Evolutionary conservation across 2,329 filamentous ascomycete species (phyloP).

Genomic region (Diaporthe humulicola): DNA sequence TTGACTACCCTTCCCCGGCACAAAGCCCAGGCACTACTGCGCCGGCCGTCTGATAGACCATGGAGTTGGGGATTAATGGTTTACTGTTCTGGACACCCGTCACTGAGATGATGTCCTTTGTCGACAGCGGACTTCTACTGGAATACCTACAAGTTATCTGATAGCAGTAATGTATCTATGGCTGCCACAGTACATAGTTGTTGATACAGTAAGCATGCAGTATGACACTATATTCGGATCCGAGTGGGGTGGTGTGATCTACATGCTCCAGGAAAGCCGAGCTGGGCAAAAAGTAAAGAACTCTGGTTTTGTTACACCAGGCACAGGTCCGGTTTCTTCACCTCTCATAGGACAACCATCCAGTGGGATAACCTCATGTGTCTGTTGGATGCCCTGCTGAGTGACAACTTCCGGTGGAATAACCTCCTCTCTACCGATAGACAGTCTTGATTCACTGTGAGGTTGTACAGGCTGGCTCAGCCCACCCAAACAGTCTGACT

Average conservation of each 20-base stretch:
- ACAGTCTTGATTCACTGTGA: too few relatives aligned
- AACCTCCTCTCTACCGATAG: background rate
- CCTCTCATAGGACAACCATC: too few relatives aligned
- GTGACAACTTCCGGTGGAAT: background rate
- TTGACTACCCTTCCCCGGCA: background rate
- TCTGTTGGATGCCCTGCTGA: background rate
- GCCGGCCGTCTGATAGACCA: background rate
- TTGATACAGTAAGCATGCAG: background rate
- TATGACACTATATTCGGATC: background rate
- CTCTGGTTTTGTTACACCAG: background rate
- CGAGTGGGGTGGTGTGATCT: constrained; percentile 17
- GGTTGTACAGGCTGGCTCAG: background rate
- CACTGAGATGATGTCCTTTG: background rate
- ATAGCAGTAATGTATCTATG: background rate
- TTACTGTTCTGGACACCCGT: background rate
- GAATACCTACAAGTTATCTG: background rate
- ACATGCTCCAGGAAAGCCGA: background rate
- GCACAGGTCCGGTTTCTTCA: background rate
- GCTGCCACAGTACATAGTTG: background rate
- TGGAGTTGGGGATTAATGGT: background rate
- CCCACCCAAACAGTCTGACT: background rate
- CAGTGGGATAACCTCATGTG: too few relatives aligned
- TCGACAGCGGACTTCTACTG: background rate
- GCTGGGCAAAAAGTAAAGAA: background rate
- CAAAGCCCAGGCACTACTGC: background rate